Conservation (phyloP, 2,329 filamentous ascomycete genomes). For the Coniochaeta hoffmannii region DNA sequence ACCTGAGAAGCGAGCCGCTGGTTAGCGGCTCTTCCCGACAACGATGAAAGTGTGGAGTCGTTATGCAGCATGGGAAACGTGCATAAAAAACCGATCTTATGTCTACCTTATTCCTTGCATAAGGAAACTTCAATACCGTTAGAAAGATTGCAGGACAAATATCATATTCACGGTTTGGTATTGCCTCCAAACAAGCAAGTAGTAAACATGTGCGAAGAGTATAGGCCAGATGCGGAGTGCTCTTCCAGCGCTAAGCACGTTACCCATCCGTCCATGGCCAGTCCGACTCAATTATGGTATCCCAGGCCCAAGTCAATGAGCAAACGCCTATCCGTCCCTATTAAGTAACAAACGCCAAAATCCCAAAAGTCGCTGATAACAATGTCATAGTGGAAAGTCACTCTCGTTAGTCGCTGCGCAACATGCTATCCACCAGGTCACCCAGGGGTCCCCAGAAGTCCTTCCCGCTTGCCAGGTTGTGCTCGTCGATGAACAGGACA, state of each 20-base stretch:
- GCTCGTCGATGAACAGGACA: constrained; percentile 96
- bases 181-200: background rate
- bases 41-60: background rate
- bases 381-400: background rate
- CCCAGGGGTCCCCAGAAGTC: constrained; percentile 96
- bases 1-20: too few relatives aligned
- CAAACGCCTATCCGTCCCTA: background rate
- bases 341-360: background rate
- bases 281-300: background rate
- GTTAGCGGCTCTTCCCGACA: constrained; percentile 2
- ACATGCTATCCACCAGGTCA: constrained; percentile 95
- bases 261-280: background rate
- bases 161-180: background rate
- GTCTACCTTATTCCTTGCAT: too few relatives aligned
- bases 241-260: background rate
- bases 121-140: too few relatives aligned
- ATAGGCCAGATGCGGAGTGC: background rate
- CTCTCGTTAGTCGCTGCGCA: constrained; percentile 67
- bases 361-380: background rate
- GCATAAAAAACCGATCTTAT: too few relatives aligned
- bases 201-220: too few relatives aligned
- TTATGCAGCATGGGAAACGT: background rate
- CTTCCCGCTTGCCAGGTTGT: constrained; percentile 82
- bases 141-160: too few relatives aligned
- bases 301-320: background rate